Percentiles rank a stretch among this genome's conserved stretches.
phyloP scores from a whole-genome alignment of 2,329 filamentous ascomycete species.

The Alternaria sp. region DNA sequence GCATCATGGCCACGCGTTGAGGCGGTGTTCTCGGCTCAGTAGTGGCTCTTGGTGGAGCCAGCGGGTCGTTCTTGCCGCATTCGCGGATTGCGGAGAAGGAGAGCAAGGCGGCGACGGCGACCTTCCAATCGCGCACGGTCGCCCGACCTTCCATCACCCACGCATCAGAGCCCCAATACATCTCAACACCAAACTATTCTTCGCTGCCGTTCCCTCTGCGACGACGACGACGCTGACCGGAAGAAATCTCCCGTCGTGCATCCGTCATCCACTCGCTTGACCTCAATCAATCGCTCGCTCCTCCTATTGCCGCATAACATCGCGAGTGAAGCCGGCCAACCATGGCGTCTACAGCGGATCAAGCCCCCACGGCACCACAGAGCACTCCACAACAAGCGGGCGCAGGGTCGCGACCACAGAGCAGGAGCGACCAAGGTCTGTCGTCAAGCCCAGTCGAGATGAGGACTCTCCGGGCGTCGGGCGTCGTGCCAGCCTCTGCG shows the following conservation, averaged over 20 bases:
- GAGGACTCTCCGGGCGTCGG: conserved; percentile 39
- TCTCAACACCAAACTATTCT: conserved; percentile 15
- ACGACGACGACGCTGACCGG: conserved; percentile 7
- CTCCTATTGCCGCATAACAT: conserved; percentile 26
- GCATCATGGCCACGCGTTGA: conserved; percentile 1
- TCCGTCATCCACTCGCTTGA: conserved; percentile 25
- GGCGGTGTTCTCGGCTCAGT: conserved; percentile 15
- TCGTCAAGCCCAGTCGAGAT: conserved; percentile 47
- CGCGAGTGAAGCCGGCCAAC: conserved; percentile 30
- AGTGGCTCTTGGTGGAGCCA: conserved; percentile 20
- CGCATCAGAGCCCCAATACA: conserved; percentile 7
- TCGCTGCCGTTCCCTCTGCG: conserved; percentile 6
- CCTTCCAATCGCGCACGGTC: conserved; percentile 32
- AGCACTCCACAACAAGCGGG: conserved; percentile 32
- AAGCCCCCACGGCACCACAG: conserved; percentile 36
- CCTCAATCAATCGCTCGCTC: conserved; percentile 20
- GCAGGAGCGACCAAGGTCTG: conserved; percentile 27
- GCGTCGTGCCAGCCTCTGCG: conserved; percentile 24
- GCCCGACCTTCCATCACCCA: conserved; percentile 20
- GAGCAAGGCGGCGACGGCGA: conserved; percentile 30
- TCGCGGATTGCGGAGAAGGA: conserved; percentile 33
- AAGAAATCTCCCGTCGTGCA: not conserved
- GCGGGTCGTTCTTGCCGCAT: conserved; percentile 36
- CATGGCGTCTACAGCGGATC: conserved; percentile 45
- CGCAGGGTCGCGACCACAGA: conserved; percentile 33